A percentile compares a stretch with the other conserved stretches of the same genome.
These are phyloP conservation scores for Boletus sp. DNA, from an alignment of 1,284 basidiomycete genomes.

Conservation along the genomic window DNA sequence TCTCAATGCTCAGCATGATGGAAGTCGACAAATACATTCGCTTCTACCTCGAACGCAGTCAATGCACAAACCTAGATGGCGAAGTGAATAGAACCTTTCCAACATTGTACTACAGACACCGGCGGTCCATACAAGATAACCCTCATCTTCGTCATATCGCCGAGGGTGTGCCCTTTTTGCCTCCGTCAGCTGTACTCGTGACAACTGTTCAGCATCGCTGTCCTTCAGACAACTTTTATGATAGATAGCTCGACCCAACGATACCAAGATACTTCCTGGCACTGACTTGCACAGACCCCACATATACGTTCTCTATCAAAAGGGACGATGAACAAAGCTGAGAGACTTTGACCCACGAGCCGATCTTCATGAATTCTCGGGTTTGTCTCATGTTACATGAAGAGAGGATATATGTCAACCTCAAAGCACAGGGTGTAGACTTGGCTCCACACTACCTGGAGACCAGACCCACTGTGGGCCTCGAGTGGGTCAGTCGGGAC, in stretches of 20 bases:
- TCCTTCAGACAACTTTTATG: slow-evolving; percentile 66
- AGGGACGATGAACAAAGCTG: neutral
- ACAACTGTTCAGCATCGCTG: slow-evolving; percentile 60
- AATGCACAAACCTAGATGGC: slow-evolving; percentile 56
- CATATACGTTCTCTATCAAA: neutral
- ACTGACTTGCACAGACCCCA: neutral
- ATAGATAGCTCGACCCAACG: slow-evolving; percentile 80
- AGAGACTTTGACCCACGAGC: slow-evolving; percentile 46
- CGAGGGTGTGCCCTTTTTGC: slow-evolving; percentile 61
- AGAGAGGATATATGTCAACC: slow-evolving; percentile 11
- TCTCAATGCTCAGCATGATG: slow-evolving; percentile 45
- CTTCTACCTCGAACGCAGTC: slow-evolving; percentile 36
- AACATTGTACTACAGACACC: slow-evolving; percentile 54
- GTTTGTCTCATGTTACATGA: slow-evolving; percentile 20
- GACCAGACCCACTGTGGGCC: neutral
- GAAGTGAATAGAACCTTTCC: slow-evolving; percentile 39
- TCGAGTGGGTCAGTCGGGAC: no score
- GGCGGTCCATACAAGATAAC: slow-evolving; percentile 63
- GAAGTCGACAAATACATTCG: slow-evolving; percentile 40
- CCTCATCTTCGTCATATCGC: slow-evolving; percentile 62
- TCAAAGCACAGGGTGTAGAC: neutral
- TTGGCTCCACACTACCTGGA: neutral
- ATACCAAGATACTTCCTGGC: slow-evolving; percentile 44
- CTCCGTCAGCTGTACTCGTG: slow-evolving; percentile 62
- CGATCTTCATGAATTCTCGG: slow-evolving; percentile 46